A percentile compares a stretch with the other conserved stretches of the same genome.
These are phyloP conservation scores for Theileria parva DNA, from an alignment of 169 alveolate species.

Conservation along the genomic window DNA sequence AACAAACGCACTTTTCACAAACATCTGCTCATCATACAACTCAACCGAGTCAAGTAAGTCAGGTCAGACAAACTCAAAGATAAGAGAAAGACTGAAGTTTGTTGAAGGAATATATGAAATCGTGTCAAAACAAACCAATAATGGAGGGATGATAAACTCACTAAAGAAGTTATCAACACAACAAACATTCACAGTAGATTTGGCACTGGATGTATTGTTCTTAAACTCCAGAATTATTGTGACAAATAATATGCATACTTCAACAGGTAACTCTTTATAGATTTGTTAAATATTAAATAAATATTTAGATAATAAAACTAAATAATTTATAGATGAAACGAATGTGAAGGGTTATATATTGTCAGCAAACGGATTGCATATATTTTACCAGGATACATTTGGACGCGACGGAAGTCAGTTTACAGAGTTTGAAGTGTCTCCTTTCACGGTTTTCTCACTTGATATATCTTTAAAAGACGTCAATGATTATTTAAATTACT, in stretches of 20 bases:
- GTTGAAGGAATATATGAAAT: slow-evolving; percentile 67
- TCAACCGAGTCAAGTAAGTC: neutral
- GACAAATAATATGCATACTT: slow-evolving; percentile 36
- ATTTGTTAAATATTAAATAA: neutral
- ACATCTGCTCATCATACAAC: slow-evolving; percentile 45
- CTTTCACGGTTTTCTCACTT: slow-evolving; percentile 49
- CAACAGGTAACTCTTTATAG: neutral
- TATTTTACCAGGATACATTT: slow-evolving; percentile 41
- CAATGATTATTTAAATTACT: neutral
- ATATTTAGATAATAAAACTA: neutral
- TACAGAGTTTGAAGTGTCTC: slow-evolving; percentile 51
- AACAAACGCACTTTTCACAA: slow-evolving; percentile 52
- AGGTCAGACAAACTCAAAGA: slow-evolving; percentile 23
- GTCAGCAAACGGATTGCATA: slow-evolving; percentile 39
- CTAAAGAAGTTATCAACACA: slow-evolving; percentile 48
- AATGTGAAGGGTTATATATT: slow-evolving; percentile 45
- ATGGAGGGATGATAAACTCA: slow-evolving; percentile 31
- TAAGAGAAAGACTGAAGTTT: slow-evolving; percentile 43
- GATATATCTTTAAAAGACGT: neutral
- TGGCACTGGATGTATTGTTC: slow-evolving; percentile 43
- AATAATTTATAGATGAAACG: neutral
- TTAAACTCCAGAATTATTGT: slow-evolving; percentile 28
- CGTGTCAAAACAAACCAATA: slow-evolving; percentile 53
- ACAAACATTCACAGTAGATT: slow-evolving; percentile 34
- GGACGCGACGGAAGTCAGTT: slow-evolving; percentile 66